Evolutionary conservation across 2,329 filamentous ascomycete genomes (phyloP), one percentile per base, ranked within the genome.

Genomic region (Apiospora pterosperma): DNA sequence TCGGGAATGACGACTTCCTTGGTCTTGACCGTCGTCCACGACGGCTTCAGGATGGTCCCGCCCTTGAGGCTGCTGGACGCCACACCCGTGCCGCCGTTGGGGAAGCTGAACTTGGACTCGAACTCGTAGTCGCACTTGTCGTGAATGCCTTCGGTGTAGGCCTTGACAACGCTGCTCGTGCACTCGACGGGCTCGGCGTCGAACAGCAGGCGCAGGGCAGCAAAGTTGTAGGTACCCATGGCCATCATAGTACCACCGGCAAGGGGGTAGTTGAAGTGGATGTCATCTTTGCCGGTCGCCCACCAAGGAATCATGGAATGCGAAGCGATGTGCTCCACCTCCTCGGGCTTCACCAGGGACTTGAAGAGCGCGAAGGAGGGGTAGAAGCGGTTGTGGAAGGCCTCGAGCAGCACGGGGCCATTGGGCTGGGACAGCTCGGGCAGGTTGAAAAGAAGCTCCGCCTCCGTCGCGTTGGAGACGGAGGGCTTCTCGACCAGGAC

Each of bases 401-500:
- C 81, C 69, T 83, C 81, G 7, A 83, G 72, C 1, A 80, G 67
- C 0, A 82, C 71, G 1, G 77, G 78, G 1, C 74, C 74, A 23
- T 70, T 69, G 0, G 73, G 69, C 1, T 71, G 62, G 6, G 67
- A 69, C 39, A 76, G 65, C 39, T 71, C 62, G 0, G 74, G 72
- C 6, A 77, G 66, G 1, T 71, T 64, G 65, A 80, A 80, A 6
- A 82, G 70, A 0, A 64, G 66, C 2, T 66, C 62, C 0, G 79
- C 79, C 69, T 82, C 78, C 0, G 60, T 65, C 1, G 74, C 68
- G 66, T 80, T 82, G 11, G 74, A 75, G 7, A 74, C 74, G 1
- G 76, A 73, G 0, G 81, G 81, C 67, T 83, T 84, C 67, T 83
- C 81, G 6, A 82, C 71, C 0, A 83, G 75, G 16, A 84, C 80